Conservation (phyloP, 169 alveolate species). For the Plasmodium adleri region DNA sequence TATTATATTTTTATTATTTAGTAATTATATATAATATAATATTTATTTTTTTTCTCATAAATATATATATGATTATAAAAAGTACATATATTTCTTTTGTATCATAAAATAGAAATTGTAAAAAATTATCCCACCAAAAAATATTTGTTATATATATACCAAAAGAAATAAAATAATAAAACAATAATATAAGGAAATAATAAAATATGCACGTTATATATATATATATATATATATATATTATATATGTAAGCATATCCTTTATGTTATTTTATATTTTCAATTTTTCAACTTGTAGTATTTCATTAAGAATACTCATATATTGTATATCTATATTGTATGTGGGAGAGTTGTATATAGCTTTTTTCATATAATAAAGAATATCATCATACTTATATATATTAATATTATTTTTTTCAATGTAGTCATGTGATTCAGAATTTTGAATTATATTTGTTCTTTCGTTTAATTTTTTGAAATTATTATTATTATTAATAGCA, state of each 20-base stretch:
- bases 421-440: neutral
- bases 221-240: too few species aligned
- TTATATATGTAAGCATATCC: neutral
- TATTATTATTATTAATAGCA: neutral
- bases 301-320: constrained; percentile 20
- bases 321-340: constrained; percentile 62
- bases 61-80: neutral
- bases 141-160: too few species aligned
- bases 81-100: neutral
- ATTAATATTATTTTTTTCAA: neutral
- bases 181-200: too few species aligned
- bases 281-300: neutral
- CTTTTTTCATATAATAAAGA: constrained; percentile 29
- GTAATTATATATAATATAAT: neutral
- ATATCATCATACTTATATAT: constrained; percentile 21
- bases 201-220: too few species aligned
- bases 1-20: too few species aligned
- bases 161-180: too few species aligned
- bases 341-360: constrained; percentile 39
- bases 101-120: neutral
- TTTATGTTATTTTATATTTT: neutral
- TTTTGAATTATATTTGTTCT: neutral
- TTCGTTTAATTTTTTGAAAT: neutral
- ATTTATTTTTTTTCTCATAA: neutral
- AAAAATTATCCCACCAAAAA: too few species aligned